Evolutionary conservation across 306 rosid species (phyloP).

Genomic region (Lathyrus sativus): DNA sequence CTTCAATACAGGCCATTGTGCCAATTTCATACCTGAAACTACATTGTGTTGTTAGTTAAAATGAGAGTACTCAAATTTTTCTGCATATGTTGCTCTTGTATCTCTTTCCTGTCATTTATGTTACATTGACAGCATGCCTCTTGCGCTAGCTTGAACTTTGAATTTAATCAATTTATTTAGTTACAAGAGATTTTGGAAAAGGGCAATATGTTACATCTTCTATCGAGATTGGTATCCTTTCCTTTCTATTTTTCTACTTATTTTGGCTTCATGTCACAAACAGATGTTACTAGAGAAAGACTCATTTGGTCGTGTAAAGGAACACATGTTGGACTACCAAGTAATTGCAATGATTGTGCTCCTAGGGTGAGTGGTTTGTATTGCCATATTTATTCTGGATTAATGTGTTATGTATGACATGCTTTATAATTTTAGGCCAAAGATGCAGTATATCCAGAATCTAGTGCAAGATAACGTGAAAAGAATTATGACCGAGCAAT

Average conservation of each 20-base stretch:
- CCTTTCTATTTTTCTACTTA: constrained; percentile 13
- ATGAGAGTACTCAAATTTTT: too few species aligned
- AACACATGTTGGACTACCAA: constrained; percentile 80
- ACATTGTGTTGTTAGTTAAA: too few species aligned
- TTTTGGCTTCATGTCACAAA: constrained; percentile 26
- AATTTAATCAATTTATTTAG: neutral
- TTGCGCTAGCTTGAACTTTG: neutral
- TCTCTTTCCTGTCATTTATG: too few species aligned
- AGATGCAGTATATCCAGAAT: constrained; percentile 64
- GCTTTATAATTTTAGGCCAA: constrained; percentile 61
- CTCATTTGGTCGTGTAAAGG: constrained; percentile 47
- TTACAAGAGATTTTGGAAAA: neutral
- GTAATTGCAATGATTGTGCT: constrained; percentile 85
- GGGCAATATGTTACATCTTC: neutral
- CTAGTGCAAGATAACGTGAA: constrained; percentile 64
- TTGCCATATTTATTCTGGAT: constrained; percentile 9
- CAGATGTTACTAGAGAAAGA: constrained; percentile 76
- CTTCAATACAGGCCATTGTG: too few species aligned
- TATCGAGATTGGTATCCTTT: neutral
- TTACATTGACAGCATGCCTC: neutral
- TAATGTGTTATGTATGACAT: constrained; percentile 14
- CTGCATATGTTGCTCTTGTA: too few species aligned
- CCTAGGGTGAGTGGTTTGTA: constrained; percentile 62
- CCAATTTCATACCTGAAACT: too few species aligned
- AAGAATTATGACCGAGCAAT: constrained; percentile 69